Base-by-base conservation (phyloP, 495 filamentous ascomycete species). In the Acidomyces sp. region DNA sequence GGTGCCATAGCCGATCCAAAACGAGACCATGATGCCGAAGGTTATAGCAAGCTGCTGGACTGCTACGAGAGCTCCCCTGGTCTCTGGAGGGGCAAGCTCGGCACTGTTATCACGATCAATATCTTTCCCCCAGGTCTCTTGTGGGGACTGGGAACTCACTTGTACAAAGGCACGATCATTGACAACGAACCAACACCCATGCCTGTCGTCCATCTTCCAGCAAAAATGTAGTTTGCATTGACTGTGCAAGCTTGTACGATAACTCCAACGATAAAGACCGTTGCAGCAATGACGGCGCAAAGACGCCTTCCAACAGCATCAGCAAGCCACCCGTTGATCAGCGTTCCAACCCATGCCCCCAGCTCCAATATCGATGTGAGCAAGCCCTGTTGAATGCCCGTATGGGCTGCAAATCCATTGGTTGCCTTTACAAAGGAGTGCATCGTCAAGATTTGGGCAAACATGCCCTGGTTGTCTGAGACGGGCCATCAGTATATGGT, bases 21-120 rank as follows among this genome's bases (percentile, higher is more conserved):
- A 87, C 45, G 70, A 74, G 43, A 86, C 59, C 65, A 88, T 72
- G 57, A 90, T 87, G 15, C 84, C 84, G 34, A 84, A 72, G 22
- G 75, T 82, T 46, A 87, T 82, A 13, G 81, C 81, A 47, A 86
- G 64, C 61, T 88, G 83, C 56, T 92, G 80, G 0, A 81, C 60
- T 3, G 77, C 79, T 4, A 85, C 80, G 2, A 92, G 64, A 5
- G 79, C 74, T 23, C 83, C 84, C n/a, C 73, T 64, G 36, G 75
- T 67, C 37, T 77, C 69, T 0, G 71, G 70, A 18, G 70, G 70
- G 1, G 74, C 72, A 5, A 82, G 69, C 49, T 83, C 70, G 49
- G 70, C 70, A n/a, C n/a, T n/a, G n/a, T n/a, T n/a, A n/a, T n/a
- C n/a, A n/a, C n/a, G n/a, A n/a, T n/a, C n/a, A n/a, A n/a, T n/a